These are phyloP conservation scores for Aspergillus texensis DNA, from an alignment of 2,329 filamentous ascomycete genomes.

Conservation along the genomic window DNA sequence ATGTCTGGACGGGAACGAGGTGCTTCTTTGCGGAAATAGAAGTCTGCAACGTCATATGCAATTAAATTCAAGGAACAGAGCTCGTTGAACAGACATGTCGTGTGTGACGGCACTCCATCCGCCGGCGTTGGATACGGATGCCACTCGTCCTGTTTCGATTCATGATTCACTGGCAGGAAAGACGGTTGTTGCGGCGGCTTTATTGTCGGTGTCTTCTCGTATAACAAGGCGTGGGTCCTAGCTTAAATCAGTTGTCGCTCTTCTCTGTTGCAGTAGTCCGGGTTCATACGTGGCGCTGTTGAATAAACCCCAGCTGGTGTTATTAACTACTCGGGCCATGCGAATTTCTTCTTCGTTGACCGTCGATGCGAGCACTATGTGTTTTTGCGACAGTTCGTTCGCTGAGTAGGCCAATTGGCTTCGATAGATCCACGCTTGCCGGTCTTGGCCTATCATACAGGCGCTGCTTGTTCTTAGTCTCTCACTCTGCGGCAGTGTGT, in stretches of 20 bases:
- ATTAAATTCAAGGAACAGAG: slow-evolving; percentile 25
- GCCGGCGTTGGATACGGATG: slow-evolving; percentile 23
- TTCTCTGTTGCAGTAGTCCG: not conserved
- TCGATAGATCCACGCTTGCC: slow-evolving; percentile 32
- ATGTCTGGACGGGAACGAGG: slow-evolving; percentile 13
- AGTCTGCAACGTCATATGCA: slow-evolving; percentile 21
- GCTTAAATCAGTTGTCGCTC: slow-evolving; percentile 10
- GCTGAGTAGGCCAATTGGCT: slow-evolving; percentile 29
- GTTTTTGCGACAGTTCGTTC: slow-evolving; percentile 25
- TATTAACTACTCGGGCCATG: slow-evolving; percentile 18
- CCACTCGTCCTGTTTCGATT: slow-evolving; percentile 24
- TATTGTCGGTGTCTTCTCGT: slow-evolving; percentile 23
- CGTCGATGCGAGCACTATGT: slow-evolving; percentile 10
- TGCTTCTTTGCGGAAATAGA: slow-evolving; percentile 18
- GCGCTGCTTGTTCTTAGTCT: slow-evolving; percentile 24
- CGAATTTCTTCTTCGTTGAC: slow-evolving; percentile 21
- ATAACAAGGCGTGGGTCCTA: slow-evolving; percentile 25
- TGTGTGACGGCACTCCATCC: slow-evolving; percentile 18
- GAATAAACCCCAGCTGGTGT: slow-evolving; percentile 30
- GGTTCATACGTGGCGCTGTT: slow-evolving; percentile 28
- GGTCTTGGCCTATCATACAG: slow-evolving; percentile 35
- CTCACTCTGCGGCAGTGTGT: not conserved
- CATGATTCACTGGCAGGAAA: slow-evolving; percentile 6
- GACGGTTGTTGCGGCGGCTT: slow-evolving; percentile 18
- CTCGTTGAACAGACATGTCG: slow-evolving; percentile 22